These are phyloP conservation scores for Phytopythium boreale DNA, from an alignment of 352 stramenopile genomes.

Conservation along the genomic window DNA sequence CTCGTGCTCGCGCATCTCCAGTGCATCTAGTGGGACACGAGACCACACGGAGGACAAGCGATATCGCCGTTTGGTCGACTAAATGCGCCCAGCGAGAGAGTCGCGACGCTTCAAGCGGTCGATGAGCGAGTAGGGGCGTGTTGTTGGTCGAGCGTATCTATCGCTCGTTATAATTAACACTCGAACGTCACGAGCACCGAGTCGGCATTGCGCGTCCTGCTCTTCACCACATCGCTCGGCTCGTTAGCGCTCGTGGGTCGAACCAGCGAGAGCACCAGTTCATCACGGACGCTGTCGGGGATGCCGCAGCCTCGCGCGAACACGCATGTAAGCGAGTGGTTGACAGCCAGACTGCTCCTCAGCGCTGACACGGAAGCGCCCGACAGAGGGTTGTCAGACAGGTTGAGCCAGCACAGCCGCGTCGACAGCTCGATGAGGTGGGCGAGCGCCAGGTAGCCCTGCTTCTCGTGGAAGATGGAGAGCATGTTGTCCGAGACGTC, in stretches of 20 bases:
- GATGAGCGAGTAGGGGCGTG: background rate
- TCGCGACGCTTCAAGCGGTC: conserved; percentile 1
- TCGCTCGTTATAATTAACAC: conserved; percentile 8
- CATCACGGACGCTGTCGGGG: conserved; percentile 3
- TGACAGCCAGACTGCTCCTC: conserved; percentile 22
- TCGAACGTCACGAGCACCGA: conserved; percentile 23
- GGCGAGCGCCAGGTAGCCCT: conserved; percentile 47
- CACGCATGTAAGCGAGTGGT: conserved; percentile 40
- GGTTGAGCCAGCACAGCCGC: conserved; percentile 43
- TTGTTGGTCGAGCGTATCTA: background rate
- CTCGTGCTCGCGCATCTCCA: conserved; percentile 37
- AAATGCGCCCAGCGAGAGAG: background rate
- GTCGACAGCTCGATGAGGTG: conserved; percentile 50
- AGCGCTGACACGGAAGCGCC: conserved; percentile 11
- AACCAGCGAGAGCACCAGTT: conserved; percentile 5
- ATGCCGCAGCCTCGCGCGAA: conserved; percentile 24
- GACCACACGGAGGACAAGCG: background rate
- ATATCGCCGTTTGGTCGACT: background rate
- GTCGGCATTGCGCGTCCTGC: background rate
- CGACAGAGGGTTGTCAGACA: conserved; percentile 37
- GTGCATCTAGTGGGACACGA: background rate
- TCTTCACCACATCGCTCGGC: background rate
- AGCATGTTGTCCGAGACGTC: conserved; percentile 60
- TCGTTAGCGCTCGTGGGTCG: background rate
- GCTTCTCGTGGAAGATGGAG: conserved; percentile 48